Base-by-base conservation (phyloP, 2,329 filamentous ascomycete species). In the Zymoseptoria ardabiliae region DNA sequence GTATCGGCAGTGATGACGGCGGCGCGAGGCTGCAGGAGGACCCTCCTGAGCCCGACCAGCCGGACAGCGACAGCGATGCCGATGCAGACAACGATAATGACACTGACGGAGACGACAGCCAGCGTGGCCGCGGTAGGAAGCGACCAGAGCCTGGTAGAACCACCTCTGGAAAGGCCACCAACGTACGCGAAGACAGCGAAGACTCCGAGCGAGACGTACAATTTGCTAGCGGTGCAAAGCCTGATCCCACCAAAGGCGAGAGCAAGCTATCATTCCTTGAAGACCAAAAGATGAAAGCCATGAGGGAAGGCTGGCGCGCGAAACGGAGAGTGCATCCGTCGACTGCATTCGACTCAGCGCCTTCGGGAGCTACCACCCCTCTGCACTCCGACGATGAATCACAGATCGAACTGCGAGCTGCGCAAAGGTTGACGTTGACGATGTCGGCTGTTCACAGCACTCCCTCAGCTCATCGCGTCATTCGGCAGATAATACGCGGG, bases 401-500 rank as follows among this genome's bases (percentile, higher is more conserved):
- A 59, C 79, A 92, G 54, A 86, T 85, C 25, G 92, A 96, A 66
- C 90, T 97, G 67, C 90, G 89, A 73, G 85, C 88, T 35, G 94
- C 94, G 0, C 94, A 97, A 74, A 90, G 88, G 63, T 82, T 99
- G 54, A 83, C 86, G 1, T 83, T 97, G 62, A 86, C 86, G 54
- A 86, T 92, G 76, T 96, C 91, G 0, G 83, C 87, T 6, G 86
- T 96, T 61, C 85, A 89, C 62, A 88, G 86, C 10, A 89, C 87
- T 1, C 86, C 87, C 0, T 87, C 88, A 55, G 83, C 86, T 0
- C 88, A 93, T 71, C 87, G 94, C 45, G 89, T 90, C 9, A 88
- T 97, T 23, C 88, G 91, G 20, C 94, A 95, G 62, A 89, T 97
- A 61, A 87, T 96, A 64, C 87, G 94, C 13, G 94, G 94, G 48